A percentile compares a stretch with the other conserved stretches of the same genome.
phyloP scores from a whole-genome alignment of 352 stramenopile genomes.

The Phytopythium cucurbitacearum region DNA sequence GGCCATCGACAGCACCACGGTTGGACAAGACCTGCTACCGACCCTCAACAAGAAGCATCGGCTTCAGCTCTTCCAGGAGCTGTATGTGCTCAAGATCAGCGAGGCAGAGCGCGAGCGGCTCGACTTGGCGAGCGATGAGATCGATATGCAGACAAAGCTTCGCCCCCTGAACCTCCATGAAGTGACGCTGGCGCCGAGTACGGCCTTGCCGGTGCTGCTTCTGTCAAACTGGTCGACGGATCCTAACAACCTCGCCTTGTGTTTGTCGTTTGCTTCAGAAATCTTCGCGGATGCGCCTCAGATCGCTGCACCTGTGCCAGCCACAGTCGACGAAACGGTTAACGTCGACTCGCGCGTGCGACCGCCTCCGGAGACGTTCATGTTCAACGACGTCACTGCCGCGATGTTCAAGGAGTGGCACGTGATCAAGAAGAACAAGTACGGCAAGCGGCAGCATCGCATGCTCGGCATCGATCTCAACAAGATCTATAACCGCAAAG shows the following conservation, averaged over 20 bases:
- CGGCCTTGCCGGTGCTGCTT: constrained; percentile 5
- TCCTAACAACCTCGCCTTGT: constrained; percentile 1
- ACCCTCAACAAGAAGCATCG: constrained; percentile 88
- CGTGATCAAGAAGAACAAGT: constrained; percentile 91
- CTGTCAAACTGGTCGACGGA: neutral
- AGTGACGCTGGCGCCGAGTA: constrained; percentile 85
- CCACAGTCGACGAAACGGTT: constrained; percentile 56
- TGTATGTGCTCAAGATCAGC: constrained; percentile 89
- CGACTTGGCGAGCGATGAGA: constrained; percentile 78
- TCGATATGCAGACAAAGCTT: constrained; percentile 87
- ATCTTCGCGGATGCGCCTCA: constrained; percentile 84
- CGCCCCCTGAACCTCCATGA: constrained; percentile 82
- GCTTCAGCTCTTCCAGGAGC: constrained; percentile 79
- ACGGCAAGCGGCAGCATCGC: constrained; percentile 84
- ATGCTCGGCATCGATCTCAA: constrained; percentile 87
- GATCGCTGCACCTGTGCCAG: constrained; percentile 59
- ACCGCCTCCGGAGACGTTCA: constrained; percentile 82
- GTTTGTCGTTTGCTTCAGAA: constrained; percentile 33
- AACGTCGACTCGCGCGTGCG: constrained; percentile 65
- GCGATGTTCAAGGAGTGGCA: constrained; percentile 91
- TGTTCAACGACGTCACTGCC: constrained; percentile 89
- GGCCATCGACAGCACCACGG: constrained; percentile 72
- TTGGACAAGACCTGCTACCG: constrained; percentile 75
- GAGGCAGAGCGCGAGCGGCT: constrained; percentile 78
- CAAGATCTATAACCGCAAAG: constrained; percentile 90